A percentile compares a stretch with the other conserved stretches of the same genome.
These are phyloP conservation scores for Endoconidiophora laricicola DNA, from an alignment of 2,329 filamentous ascomycete species.

Conservation along the genomic window DNA sequence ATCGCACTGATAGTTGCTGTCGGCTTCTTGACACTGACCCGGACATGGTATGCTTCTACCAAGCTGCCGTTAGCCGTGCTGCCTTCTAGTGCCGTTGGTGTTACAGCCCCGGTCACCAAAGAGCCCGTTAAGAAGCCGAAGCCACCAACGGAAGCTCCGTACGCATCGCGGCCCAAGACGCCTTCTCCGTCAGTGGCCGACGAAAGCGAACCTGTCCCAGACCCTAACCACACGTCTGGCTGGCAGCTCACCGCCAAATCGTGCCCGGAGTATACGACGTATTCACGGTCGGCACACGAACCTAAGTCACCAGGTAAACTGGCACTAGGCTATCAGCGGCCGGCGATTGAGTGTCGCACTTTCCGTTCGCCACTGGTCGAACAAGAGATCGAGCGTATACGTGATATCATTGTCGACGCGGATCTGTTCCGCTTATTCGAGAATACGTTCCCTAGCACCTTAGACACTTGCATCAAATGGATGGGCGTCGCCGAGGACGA, in stretches of 20 bases:
- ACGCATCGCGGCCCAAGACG: neutral
- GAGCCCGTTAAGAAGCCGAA: neutral
- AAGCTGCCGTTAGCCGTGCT: neutral
- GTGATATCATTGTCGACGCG: slow-evolving; percentile 25
- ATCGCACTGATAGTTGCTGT: neutral
- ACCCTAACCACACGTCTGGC: slow-evolving; percentile 1
- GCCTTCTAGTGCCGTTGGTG: too few species aligned
- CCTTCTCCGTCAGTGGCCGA: neutral
- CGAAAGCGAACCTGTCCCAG: neutral
- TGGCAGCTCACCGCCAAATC: neutral
- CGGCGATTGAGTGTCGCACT: slow-evolving; percentile 58
- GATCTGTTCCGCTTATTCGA: slow-evolving; percentile 69
- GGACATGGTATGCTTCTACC: slow-evolving; percentile 1
- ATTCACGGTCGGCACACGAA: slow-evolving; percentile 27
- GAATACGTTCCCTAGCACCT: slow-evolving; percentile 68
- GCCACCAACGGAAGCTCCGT: neutral
- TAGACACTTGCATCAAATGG: slow-evolving; percentile 71
- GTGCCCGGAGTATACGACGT: slow-evolving; percentile 12
- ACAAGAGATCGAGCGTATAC: slow-evolving; percentile 19
- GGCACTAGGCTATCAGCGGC: slow-evolving; percentile 65
- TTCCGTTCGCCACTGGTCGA: slow-evolving; percentile 21
- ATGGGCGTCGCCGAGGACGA: slow-evolving; percentile 41
- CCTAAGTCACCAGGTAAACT: slow-evolving; percentile 66
- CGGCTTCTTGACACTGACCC: neutral
- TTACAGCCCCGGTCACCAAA: too few species aligned